Base-by-base conservation (phyloP, 2,329 filamentous ascomycete species). In the Ceratocystis harringtonii region DNA sequence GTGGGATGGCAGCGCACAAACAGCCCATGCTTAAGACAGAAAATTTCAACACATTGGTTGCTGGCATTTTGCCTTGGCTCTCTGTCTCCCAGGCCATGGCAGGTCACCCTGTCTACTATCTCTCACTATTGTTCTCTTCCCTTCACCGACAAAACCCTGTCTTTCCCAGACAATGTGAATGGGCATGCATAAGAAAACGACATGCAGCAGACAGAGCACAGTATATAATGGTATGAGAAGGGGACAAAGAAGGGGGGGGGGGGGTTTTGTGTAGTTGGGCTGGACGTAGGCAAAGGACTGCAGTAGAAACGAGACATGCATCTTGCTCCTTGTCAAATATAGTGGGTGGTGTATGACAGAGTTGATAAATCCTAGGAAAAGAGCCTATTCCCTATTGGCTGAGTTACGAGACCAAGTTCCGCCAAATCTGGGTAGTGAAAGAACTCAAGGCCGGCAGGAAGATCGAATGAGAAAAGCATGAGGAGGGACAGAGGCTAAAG, bases 301-400 rank as follows among this genome's bases (percentile, higher is more conserved):
- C 55, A 58, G 12, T n/a, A 22, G 22, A 57, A 57, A 57, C 52
- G 25, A 57, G 52, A 57, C 52, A 57, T 57, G 7, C 55, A 58
- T 28, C 55, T 30, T 36, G 7, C 15, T 30, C 55, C 55, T 58
- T 58, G 55, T 58, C 55, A 58, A 30, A 58, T 58, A 17, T 58
- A 17, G 6, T 22, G 55, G 17, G 36, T 58, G 25, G 25, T 32
- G 55, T 58, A n/a, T n/a, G 55, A 58, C 55, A 58, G 55, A 15
- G 17, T 58, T 58, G 25, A 52, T 22, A 0, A 58, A 32, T 8
- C 55, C n/a, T 52, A 12, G 12, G 2, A 32, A 17, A 58, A 58
- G 15, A 17, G 28, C 36, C 55, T 36, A 6, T 12, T 58, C 28
- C n/a, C 19, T 36, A 7, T 32, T 15, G 22, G 25, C 55, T 58